Percentiles rank a stretch among this genome's conserved stretches.
phyloP scores from a whole-genome alignment of 305 asterid species.

The Fraxinus albicans region DNA sequence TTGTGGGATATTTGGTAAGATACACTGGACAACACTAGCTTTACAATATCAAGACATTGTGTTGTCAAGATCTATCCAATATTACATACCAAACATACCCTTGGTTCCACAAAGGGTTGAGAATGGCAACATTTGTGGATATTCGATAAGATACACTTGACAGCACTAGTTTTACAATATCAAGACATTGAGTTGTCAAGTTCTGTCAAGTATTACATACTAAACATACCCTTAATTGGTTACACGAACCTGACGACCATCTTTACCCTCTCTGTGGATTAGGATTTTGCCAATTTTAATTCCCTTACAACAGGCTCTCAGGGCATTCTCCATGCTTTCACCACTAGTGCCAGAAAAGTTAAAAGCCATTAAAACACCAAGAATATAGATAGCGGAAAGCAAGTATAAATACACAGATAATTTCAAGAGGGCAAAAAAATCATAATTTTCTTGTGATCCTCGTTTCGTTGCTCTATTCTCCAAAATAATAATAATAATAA shows the following conservation, averaged over 20 bases:
- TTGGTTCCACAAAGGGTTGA: conserved; percentile 22
- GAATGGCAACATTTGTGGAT: not conserved
- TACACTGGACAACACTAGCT: not conserved
- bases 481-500: not conserved
- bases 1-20: not conserved
- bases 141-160: not conserved
- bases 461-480: not conserved
- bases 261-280: conserved; percentile 61
- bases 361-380: not conserved
- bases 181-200: not conserved
- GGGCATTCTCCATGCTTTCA: conserved; percentile 97
- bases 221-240: not conserved
- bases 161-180: not conserved
- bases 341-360: conserved; percentile 56
- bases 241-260: conserved; percentile 64
- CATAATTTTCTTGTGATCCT: not conserved
- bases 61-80: not conserved
- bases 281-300: conserved; percentile 91
- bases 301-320: conserved; percentile 93
- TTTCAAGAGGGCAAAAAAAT: not conserved
- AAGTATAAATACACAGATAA: not conserved
- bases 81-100: not conserved
- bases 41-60: not conserved
- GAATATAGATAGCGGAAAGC: not conserved
- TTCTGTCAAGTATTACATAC: not conserved